Evolutionary conservation across 306 rosid species (phyloP).

Genomic region (Pyrus bretschneideri): DNA sequence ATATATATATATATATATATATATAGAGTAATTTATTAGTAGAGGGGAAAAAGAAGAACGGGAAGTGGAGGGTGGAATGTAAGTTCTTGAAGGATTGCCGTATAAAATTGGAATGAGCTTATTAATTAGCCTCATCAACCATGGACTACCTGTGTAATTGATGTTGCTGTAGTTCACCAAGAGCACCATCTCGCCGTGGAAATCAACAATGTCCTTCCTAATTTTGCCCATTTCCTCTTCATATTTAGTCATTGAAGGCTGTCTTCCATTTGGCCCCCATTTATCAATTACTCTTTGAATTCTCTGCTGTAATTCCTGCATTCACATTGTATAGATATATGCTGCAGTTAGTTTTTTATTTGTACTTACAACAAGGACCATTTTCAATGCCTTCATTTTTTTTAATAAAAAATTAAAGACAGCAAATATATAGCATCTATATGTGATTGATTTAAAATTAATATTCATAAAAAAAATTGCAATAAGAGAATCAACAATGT

Average conservation of each 20-base stretch:
- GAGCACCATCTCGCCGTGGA: conserved; percentile 95
- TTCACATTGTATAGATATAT: not conserved
- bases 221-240: conserved; percentile 57
- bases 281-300: conserved; percentile 40
- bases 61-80: too few species aligned
- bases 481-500: too few species aligned
- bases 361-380: too few species aligned
- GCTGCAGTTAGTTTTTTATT: not conserved
- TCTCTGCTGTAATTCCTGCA: conserved; percentile 66
- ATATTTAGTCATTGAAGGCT: conserved; percentile 34
- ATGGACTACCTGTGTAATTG: conserved; percentile 67
- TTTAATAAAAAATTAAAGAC: too few species aligned
- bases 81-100: not conserved
- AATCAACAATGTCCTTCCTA: conserved; percentile 75
- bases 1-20: too few species aligned
- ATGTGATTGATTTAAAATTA: too few species aligned
- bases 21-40: too few species aligned
- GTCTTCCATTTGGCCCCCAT: conserved; percentile 57
- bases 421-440: too few species aligned
- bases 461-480: too few species aligned
- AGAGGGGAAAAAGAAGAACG: too few species aligned
- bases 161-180: conserved; percentile 74
- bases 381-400: too few species aligned
- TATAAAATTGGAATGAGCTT: not conserved
- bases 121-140: not conserved